Evolutionary conservation across 441 rosid species (phyloP), one percentile per base, ranked within the genome.

Genomic region (Gossypium lobatum): DNA sequence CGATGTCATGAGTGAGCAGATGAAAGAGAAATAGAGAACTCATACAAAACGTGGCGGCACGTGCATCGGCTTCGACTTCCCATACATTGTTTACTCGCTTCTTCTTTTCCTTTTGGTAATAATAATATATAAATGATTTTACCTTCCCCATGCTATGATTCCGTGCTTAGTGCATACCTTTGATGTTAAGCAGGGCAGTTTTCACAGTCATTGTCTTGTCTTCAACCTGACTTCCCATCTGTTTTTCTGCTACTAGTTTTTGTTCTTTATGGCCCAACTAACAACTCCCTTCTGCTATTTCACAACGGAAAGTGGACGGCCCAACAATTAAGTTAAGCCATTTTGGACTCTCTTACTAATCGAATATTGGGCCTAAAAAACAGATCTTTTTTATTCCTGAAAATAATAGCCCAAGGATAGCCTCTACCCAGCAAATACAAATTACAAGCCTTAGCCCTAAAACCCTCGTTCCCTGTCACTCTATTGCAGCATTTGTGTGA

Each of bases 41-140:
- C 54, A 23, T 25, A 50, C 20, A 64, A 71, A 48, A 71, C 62
- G 75, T 64, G 72, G 75, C 75, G 67, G 72, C 79, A 71, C 75
- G 75, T 76, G 75, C 72, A 37, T 62, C 48, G 52, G 45, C 20
- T 42, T 46, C 61, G 14, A 65, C 65, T 76, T 9, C 79, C 72
- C 75, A 76, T 37, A 0, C 52, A 14, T 1, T 20, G 9, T 61
- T 28, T 6, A 14, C 2, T 18, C 26, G 26, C 6, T 13, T 14
- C 26, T 2, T 4, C 14, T 25, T 26, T 2, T 4, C 4, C 16
- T 7, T 37, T 37, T 8, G 11, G 45, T 8, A 37, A 37, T 37
- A 37, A 37, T 37, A 37, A 53, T 2, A 53, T 53, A 53, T 53
- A 53, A 6, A 17, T 53, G 54, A 16, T 17, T 53, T 53, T 53